phyloP scores from a whole-genome alignment of 129 eudicot species.

The Apium graveolens region DNA sequence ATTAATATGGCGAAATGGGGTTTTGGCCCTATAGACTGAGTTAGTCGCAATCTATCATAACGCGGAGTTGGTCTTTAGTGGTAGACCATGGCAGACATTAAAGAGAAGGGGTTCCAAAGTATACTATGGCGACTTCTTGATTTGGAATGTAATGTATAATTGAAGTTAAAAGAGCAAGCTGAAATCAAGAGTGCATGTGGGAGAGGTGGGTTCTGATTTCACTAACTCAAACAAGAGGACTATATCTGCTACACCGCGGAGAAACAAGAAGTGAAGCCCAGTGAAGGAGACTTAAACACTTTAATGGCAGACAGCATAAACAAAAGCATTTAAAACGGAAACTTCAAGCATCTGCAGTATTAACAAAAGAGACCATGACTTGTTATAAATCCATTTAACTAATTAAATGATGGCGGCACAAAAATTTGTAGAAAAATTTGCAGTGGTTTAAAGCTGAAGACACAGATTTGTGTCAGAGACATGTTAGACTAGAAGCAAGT shows the following conservation, averaged over 20 bases:
- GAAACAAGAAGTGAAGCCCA: not conserved
- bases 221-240: slow-evolving; percentile 24
- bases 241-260: slow-evolving; percentile 10
- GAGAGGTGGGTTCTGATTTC: slow-evolving; percentile 18
- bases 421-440: too few relatives aligned
- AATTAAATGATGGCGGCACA: too few relatives aligned
- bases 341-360: not conserved
- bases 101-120: not conserved
- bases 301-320: not conserved
- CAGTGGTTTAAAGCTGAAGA: too few relatives aligned
- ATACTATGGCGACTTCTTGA: slow-evolving; percentile 12
- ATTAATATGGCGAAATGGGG: not conserved
- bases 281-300: not conserved
- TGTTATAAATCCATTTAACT: not conserved
- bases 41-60: not conserved
- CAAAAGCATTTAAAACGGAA: not conserved
- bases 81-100: not conserved
- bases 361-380: not conserved
- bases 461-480: too few relatives aligned
- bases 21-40: not conserved
- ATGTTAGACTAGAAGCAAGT: not conserved
- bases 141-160: slow-evolving; percentile 11
- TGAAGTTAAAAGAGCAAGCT: not conserved
- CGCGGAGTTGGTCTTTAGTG: not conserved
- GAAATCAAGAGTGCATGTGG: slow-evolving; percentile 16